phyloP scores from a whole-genome alignment of 805 yeast species.

The Jamesozyma hellenica region DNA sequence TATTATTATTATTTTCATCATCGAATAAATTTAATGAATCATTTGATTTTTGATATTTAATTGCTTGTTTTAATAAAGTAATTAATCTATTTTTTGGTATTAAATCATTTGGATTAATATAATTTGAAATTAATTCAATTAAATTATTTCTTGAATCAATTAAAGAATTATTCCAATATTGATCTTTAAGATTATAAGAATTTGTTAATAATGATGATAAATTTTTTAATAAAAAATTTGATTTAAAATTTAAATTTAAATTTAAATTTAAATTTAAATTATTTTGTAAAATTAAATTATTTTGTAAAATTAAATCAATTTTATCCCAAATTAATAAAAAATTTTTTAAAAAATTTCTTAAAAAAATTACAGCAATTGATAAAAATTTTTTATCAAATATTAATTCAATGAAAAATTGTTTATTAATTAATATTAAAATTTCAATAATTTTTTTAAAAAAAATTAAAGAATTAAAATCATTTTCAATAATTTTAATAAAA shows the following conservation, averaged over 20 bases:
- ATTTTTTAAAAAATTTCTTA: constrained; percentile 19
- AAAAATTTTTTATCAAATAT: constrained; percentile 13
- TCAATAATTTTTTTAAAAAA: constrained; percentile 13
- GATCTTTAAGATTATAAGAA: constrained; percentile 2
- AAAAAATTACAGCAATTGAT: constrained; percentile 15
- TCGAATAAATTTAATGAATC: constrained; percentile 28
- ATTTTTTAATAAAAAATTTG: constrained; percentile 23
- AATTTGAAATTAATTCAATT: constrained; percentile 34
- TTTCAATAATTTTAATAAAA: not conserved
- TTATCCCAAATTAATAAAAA: constrained; percentile 24
- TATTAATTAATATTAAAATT: constrained; percentile 18
- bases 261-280: constrained; percentile 7
- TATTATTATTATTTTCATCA: constrained; percentile 10
- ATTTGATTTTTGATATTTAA: constrained; percentile 35
- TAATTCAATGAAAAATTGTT: constrained; percentile 24
- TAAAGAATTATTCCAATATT: constrained; percentile 25
- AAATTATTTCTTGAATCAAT: constrained; percentile 33
- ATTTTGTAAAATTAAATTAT: constrained; percentile 14
- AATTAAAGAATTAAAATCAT: not conserved
- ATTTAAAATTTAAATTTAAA: constrained; percentile 12
- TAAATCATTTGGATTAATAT: constrained; percentile 42
- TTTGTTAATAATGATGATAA: constrained; percentile 27
- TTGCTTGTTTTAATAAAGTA: constrained; percentile 42
- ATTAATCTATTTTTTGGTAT: constrained; percentile 45
- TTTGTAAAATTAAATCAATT: constrained; percentile 7